These are phyloP conservation scores for Diaporthe sp. DNA, from an alignment of 2,329 filamentous ascomycete species.

Conservation along the genomic window DNA sequence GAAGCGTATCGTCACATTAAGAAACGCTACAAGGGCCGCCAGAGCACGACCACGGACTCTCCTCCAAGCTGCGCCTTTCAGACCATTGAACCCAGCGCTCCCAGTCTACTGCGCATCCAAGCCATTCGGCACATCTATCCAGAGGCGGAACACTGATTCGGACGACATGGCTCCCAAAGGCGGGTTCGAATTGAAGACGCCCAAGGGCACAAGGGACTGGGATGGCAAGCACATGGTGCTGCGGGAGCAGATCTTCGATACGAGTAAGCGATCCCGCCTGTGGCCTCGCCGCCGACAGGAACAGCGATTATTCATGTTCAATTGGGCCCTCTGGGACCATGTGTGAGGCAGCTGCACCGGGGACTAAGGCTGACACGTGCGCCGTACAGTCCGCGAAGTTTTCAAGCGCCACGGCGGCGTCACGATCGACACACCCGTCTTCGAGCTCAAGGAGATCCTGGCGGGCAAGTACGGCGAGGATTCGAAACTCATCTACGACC, in stretches of 20 bases:
- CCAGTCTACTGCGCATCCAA: not conserved
- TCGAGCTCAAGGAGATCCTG: conserved; percentile 88
- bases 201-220: conserved; percentile 49
- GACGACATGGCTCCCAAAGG: conserved; percentile 40
- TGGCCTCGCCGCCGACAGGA: conserved; percentile 20
- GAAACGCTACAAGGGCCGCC: conserved; percentile 33
- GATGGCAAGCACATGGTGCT: conserved; percentile 45
- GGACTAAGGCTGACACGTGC: conserved; percentile 50
- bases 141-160: not conserved
- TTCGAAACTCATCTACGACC: conserved; percentile 91
- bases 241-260: conserved; percentile 47
- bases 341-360: not conserved
- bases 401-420: conserved; percentile 88
- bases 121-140: not conserved
- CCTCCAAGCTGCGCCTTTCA: conserved; percentile 7
- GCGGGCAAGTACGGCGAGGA: conserved; percentile 94
- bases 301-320: not conserved
- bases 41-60: conserved; percentile 32
- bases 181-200: conserved; percentile 44
- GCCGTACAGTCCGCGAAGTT: conserved; percentile 73
- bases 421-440: conserved; percentile 85
- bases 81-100: not conserved
- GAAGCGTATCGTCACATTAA: conserved; percentile 30
- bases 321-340: not conserved
- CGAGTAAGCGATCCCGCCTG: conserved; percentile 32